Percentiles rank a stretch among this genome's conserved stretches.
Evolutionary conservation across 1,284 basidiomycete species (phyloP).

Genomic region (Omphalotus olearius): DNA sequence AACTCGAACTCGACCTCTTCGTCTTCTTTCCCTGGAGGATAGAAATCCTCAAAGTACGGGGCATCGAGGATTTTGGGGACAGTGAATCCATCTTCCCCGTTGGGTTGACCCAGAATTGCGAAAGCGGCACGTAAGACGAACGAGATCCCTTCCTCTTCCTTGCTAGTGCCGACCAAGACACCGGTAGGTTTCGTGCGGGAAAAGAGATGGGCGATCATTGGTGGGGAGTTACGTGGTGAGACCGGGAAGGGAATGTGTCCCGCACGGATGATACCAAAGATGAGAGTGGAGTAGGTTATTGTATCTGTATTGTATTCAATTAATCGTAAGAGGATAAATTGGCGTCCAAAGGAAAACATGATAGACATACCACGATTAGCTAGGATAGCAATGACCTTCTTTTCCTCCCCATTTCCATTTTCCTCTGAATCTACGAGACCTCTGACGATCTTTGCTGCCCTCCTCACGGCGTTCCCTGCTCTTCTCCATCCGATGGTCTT

Average conservation of each 20-base stretch:
- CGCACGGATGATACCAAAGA: constrained; percentile 8
- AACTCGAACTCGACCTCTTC: too few species aligned
- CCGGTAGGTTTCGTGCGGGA: too few species aligned
- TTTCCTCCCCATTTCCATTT: background rate
- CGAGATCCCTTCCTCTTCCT: too few species aligned
- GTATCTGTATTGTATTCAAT: constrained; percentile 1
- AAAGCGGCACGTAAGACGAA: too few species aligned
- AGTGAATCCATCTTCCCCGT: too few species aligned
- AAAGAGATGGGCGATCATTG: constrained; percentile 15
- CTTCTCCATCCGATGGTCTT: background rate
- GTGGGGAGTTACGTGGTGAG: constrained; percentile 16
- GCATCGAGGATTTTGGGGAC: too few species aligned
- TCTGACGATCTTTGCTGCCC: background rate
- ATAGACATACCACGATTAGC: background rate
- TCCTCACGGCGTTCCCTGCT: background rate
- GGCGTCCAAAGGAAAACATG: too few species aligned
- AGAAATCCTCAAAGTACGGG: too few species aligned
- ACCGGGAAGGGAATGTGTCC: constrained; percentile 13
- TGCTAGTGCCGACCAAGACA: too few species aligned
- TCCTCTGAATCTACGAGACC: background rate
- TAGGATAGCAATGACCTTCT: background rate
- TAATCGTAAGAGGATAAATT: too few species aligned
- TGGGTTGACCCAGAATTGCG: too few species aligned
- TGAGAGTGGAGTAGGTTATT: constrained; percentile 7
- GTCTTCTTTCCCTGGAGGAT: too few species aligned